phyloP scores from a whole-genome alignment of 164 flowering plant genomes.

The Akebia trifoliata region DNA sequence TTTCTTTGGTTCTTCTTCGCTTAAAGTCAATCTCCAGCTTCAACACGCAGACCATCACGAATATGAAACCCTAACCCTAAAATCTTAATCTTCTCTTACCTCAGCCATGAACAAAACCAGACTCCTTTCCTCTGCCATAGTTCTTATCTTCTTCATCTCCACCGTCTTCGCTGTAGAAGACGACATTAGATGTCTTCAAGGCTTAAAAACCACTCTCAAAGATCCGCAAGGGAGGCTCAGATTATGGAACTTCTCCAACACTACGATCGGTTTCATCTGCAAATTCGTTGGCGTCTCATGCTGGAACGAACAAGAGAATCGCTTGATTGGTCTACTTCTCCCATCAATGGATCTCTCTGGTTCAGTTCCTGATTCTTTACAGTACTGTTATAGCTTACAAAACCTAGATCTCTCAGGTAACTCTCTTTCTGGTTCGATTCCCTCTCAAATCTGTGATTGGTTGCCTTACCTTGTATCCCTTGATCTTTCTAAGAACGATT shows the following conservation, averaged over 20 bases:
- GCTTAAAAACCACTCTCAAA: slow-evolving; percentile 10
- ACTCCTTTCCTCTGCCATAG: background rate
- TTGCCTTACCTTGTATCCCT: slow-evolving; percentile 27
- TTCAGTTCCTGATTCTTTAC: slow-evolving; percentile 19
- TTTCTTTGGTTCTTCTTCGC: background rate
- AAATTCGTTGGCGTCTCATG: slow-evolving; percentile 26
- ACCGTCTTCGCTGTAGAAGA: slow-evolving; percentile 12
- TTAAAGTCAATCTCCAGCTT: background rate
- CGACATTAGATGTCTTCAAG: slow-evolving; percentile 26
- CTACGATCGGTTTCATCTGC: slow-evolving; percentile 27
- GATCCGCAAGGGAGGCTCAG: slow-evolving; percentile 19
- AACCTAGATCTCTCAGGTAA: slow-evolving; percentile 27
- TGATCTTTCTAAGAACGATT: slow-evolving; percentile 24
- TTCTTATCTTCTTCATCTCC: background rate
- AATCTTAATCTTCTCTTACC: background rate
- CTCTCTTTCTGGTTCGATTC: slow-evolving; percentile 22
- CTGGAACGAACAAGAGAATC: slow-evolving; percentile 32
- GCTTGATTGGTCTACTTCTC: slow-evolving; percentile 21
- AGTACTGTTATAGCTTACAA: slow-evolving; percentile 21
- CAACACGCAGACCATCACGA: background rate
- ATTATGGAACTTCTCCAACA: slow-evolving; percentile 24
- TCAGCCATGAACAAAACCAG: slow-evolving; percentile 6
- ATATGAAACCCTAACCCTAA: background rate
- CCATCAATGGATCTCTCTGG: slow-evolving; percentile 13
- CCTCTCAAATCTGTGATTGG: slow-evolving; percentile 25